Evolutionary conservation across 306 rosid genomes (phyloP).

Genomic region (Prunus davidiana): DNA sequence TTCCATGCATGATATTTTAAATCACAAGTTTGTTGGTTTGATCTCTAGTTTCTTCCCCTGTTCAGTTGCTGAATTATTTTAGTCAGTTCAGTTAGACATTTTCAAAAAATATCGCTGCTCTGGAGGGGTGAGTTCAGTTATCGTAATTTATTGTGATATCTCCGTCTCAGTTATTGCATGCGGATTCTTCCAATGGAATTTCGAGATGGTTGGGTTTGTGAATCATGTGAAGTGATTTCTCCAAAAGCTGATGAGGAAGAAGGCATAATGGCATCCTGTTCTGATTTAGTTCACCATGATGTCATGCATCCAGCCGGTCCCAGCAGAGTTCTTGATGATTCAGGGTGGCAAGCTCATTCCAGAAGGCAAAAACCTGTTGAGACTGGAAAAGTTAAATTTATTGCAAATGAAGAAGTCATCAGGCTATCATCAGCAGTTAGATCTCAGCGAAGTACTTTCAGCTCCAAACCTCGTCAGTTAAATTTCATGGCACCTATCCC

Average conservation of each 20-base stretch:
- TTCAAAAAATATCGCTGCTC: background rate
- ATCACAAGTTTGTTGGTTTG: background rate
- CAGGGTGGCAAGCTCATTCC: constrained; percentile 23
- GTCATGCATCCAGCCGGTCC: background rate
- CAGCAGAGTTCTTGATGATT: constrained; percentile 12
- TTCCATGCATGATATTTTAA: background rate
- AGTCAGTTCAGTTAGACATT: background rate
- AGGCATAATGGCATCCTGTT: background rate
- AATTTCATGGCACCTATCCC: background rate
- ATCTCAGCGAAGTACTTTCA: background rate
- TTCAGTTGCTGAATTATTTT: background rate
- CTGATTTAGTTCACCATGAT: background rate
- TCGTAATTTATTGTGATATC: constrained; percentile 1
- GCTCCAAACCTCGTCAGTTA: constrained; percentile 8
- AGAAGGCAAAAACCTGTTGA: constrained; percentile 26
- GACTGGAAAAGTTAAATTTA: constrained; percentile 55
- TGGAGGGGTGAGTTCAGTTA: background rate
- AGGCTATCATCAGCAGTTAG: constrained; percentile 37
- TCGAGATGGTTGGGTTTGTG: constrained; percentile 58
- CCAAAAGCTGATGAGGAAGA: constrained; percentile 5
- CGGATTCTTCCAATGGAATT: background rate
- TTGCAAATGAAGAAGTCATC: constrained; percentile 55
- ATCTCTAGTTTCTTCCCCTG: background rate
- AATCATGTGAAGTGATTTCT: constrained; percentile 32
- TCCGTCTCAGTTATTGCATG: constrained; percentile 69